Percentiles rank a stretch among this genome's conserved stretches.
Evolutionary conservation across 345 rosid genomes (phyloP).

Genomic region (Mallotus nudiflorus): DNA sequence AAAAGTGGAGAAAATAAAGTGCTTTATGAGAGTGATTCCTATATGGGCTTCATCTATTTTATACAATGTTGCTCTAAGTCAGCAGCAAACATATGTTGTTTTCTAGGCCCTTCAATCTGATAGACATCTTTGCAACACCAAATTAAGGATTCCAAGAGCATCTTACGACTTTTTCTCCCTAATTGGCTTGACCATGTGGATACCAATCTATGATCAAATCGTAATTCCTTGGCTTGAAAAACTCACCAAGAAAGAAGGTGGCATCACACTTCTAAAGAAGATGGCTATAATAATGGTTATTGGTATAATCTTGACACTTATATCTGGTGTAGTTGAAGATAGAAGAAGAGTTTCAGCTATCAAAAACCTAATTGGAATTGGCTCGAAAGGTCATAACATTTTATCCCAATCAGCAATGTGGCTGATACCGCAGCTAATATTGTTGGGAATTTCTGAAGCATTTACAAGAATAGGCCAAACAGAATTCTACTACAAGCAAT

Average conservation of each 20-base stretch:
- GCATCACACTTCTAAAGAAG: slow-evolving; percentile 23
- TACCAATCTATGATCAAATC: slow-evolving; percentile 23
- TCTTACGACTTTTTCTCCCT: slow-evolving; percentile 16
- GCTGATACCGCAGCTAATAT: slow-evolving; percentile 17
- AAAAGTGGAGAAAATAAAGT: slow-evolving; percentile 29
- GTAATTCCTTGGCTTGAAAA: slow-evolving; percentile 15
- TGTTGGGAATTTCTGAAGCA: slow-evolving; percentile 18
- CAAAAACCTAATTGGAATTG: slow-evolving; percentile 5
- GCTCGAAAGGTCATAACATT: background rate
- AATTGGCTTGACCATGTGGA: slow-evolving; percentile 22
- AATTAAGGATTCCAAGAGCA: slow-evolving; percentile 24
- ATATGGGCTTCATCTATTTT: slow-evolving; percentile 15
- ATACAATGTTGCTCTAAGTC: slow-evolving; percentile 7
- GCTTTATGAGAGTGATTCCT: slow-evolving; percentile 20
- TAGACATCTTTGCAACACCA: slow-evolving; percentile 2
- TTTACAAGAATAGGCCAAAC: background rate
- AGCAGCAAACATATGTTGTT: slow-evolving; percentile 18
- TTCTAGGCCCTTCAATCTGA: slow-evolving; percentile 25
- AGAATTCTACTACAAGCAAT: slow-evolving; percentile 27
- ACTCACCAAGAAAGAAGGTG: slow-evolving; percentile 13
- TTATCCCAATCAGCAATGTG: slow-evolving; percentile 16
- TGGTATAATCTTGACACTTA: background rate
- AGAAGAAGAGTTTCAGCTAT: slow-evolving; percentile 9
- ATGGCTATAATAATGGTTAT: slow-evolving; percentile 19
- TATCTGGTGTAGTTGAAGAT: slow-evolving; percentile 17